Evolutionary conservation across 1,284 basidiomycete species (phyloP).

Genomic region (Papiliotrema terrestris): DNA sequence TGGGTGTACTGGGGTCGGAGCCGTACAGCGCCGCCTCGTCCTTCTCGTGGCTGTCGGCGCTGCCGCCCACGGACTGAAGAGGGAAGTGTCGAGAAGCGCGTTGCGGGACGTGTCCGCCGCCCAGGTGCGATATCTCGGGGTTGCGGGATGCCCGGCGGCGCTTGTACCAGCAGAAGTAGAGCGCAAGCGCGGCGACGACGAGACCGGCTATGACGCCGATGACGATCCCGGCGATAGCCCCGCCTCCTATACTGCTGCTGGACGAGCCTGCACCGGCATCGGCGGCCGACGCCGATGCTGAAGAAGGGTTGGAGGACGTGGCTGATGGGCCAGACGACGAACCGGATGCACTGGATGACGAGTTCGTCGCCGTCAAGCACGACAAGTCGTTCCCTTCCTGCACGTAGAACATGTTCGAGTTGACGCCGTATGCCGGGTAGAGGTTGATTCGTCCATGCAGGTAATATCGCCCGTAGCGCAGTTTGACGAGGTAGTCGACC

Average conservation of each 20-base stretch:
- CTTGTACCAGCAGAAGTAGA: slow-evolving; percentile 17
- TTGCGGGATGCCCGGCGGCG: neutral
- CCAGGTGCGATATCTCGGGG: neutral
- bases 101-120: neutral
- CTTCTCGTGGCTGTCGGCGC: slow-evolving; percentile 1
- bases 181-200: slow-evolving; percentile 16
- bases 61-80: slow-evolving; percentile 1
- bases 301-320: neutral
- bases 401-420: slow-evolving; percentile 27
- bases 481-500: neutral
- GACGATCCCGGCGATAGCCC: slow-evolving; percentile 42
- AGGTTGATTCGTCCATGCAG: slow-evolving; percentile 26
- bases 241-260: slow-evolving; percentile 19
- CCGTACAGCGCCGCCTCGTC: neutral
- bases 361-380: slow-evolving; percentile 23
- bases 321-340: slow-evolving; percentile 1
- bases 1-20: neutral
- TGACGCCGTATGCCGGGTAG: slow-evolving; percentile 9
- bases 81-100: neutral
- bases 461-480: slow-evolving; percentile 31
- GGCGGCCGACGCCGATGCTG: neutral
- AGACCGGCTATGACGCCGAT: slow-evolving; percentile 33
- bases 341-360: neutral
- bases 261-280: slow-evolving; percentile 1
- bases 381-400: slow-evolving; percentile 22